Evolutionary conservation across 2,329 filamentous ascomycete genomes (phyloP).

Genomic region (Claviceps maximensis): DNA sequence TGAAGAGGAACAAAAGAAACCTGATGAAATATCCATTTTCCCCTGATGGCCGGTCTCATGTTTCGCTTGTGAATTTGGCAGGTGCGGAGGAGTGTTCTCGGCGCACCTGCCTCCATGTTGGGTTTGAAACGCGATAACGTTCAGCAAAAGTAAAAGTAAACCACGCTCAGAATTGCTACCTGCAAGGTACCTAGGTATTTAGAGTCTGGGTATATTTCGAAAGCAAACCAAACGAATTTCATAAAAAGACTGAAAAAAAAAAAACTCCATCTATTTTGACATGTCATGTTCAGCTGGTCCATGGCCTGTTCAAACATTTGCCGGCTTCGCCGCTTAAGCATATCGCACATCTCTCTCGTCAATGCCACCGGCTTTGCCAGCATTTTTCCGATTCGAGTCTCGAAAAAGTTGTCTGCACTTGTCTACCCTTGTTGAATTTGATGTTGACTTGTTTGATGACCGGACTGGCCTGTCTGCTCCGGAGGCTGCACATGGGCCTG

Average conservation of each 20-base stretch:
- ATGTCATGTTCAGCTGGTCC: background rate
- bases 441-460: background rate
- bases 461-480: background rate
- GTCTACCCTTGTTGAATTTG: background rate
- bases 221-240: background rate
- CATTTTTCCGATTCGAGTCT: background rate
- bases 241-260: background rate
- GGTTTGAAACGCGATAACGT: background rate
- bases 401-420: background rate
- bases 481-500: background rate
- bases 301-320: background rate
- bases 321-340: background rate
- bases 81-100: background rate
- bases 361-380: background rate
- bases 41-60: background rate
- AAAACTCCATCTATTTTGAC: background rate
- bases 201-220: background rate
- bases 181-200: too few relatives aligned
- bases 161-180: background rate
- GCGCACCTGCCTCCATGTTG: background rate
- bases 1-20: background rate
- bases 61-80: background rate
- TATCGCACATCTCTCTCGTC: background rate
- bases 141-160: background rate
- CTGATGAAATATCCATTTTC: background rate